A percentile compares a stretch with the other conserved stretches of the same genome.
Evolutionary conservation across 331 rosid genomes (phyloP).

Genomic region (Quercus phellos): DNA sequence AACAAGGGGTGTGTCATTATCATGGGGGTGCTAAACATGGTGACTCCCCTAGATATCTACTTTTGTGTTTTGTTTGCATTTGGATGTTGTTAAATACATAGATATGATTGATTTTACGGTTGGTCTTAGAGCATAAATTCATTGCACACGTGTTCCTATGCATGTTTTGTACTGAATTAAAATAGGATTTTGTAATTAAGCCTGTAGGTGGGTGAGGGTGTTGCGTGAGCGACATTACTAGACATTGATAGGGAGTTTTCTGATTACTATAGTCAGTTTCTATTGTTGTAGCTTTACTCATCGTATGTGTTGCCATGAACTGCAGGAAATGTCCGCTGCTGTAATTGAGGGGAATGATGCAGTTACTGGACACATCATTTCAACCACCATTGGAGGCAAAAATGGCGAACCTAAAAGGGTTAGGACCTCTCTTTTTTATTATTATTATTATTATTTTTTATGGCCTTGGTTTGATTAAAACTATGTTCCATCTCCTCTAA

Average conservation of each 20-base stretch:
- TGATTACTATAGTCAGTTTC: slow-evolving; percentile 4
- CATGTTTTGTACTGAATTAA: neutral
- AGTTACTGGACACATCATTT: slow-evolving; percentile 86
- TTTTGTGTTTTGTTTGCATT: neutral
- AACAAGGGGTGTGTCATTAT: neutral
- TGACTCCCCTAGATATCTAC: neutral
- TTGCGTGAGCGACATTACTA: slow-evolving; percentile 5
- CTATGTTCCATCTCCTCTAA: neutral
- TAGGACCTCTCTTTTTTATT: slow-evolving; percentile 15
- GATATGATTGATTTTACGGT: neutral
- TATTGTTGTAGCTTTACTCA: neutral
- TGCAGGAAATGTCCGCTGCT: slow-evolving; percentile 84
- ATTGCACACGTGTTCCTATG: neutral
- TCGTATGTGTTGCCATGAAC: slow-evolving; percentile 14
- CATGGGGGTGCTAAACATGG: neutral
- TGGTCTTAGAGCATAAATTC: neutral
- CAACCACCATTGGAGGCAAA: slow-evolving; percentile 94
- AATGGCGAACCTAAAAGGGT: slow-evolving; percentile 97
- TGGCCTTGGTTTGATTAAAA: neutral
- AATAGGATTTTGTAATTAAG: neutral
- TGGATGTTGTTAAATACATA: neutral
- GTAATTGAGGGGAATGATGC: slow-evolving; percentile 71
- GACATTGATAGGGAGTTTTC: slow-evolving; percentile 12
- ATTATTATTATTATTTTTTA: neutral
- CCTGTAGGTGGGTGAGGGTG: neutral